A percentile compares a stretch with the other conserved stretches of the same genome.
These are phyloP conservation scores for Pistacia atlantica DNA, from an alignment of 345 rosid genomes.

Conservation along the genomic window DNA sequence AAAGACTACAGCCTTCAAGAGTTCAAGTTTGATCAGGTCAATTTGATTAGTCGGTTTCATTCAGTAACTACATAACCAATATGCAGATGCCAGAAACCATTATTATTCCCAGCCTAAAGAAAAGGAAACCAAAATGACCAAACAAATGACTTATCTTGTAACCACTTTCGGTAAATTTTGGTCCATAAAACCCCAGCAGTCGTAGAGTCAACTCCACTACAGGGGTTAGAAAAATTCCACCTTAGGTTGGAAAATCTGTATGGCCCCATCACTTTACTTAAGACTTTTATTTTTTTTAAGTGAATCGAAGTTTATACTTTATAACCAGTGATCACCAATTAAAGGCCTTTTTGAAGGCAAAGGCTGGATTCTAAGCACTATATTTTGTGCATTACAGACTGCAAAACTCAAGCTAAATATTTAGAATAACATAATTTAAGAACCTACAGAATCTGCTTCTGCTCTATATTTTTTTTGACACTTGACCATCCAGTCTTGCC, in stretches of 20 bases:
- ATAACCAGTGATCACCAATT: background rate
- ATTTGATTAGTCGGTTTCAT: background rate
- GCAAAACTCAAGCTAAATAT: background rate
- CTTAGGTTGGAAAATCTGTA: background rate
- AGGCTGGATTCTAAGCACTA: background rate
- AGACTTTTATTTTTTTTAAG: conserved; percentile 2
- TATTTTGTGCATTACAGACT: background rate
- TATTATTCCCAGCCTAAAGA: background rate
- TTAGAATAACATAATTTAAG: background rate
- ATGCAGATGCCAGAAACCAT: no score
- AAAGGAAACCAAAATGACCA: background rate
- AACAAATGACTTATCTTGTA: background rate
- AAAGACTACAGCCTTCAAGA: background rate
- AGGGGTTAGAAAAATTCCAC: background rate
- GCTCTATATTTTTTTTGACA: background rate
- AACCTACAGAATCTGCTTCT: background rate
- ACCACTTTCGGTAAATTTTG: background rate
- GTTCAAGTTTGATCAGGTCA: background rate
- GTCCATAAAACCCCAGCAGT: background rate
- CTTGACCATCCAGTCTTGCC: background rate
- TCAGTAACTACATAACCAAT: no score
- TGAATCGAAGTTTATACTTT: no score
- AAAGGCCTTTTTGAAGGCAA: background rate
- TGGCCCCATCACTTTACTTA: background rate
- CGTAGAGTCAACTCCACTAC: conserved; percentile 1